A percentile compares a stretch with the other conserved stretches of the same genome.
phyloP scores from a whole-genome alignment of 768 basidiomycete species.

The Ephemerocybe angulata region DNA sequence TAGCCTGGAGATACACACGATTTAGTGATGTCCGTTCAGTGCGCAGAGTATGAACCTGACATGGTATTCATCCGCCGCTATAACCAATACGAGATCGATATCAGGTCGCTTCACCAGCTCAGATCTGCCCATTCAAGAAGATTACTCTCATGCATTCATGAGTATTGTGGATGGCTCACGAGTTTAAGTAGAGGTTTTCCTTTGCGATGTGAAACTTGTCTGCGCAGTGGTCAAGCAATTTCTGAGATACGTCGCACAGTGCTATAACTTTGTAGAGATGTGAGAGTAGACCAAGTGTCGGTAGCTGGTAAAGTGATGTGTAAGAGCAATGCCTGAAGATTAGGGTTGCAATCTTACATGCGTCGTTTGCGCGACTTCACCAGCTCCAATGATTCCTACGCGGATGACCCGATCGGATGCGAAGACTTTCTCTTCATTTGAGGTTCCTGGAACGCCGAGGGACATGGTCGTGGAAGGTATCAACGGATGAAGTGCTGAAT shows the following conservation, averaged over 20 bases:
- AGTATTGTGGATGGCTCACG: background rate
- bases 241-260: background rate
- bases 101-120: background rate
- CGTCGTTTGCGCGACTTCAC: background rate
- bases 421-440: background rate
- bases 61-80: constrained; percentile 4
- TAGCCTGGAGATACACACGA: background rate
- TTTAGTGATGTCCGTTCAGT: background rate
- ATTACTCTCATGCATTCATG: background rate
- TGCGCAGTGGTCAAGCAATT: background rate
- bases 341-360: background rate
- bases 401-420: background rate
- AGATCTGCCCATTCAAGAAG: no score
- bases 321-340: background rate
- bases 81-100: constrained; percentile 2
- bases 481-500: background rate
- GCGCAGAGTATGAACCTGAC: background rate
- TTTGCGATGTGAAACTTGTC: constrained; percentile 2
- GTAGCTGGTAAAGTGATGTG: background rate
- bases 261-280: constrained; percentile 1
- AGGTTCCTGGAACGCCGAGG: background rate
- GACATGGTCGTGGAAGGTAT: background rate
- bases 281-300: constrained; percentile 2
- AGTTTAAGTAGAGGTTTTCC: background rate
- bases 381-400: background rate